Percentiles rank a stretch among this genome's conserved stretches.
phyloP scores from a whole-genome alignment of 2,329 filamentous ascomycete species.

The Colletotrichum liriopes region DNA sequence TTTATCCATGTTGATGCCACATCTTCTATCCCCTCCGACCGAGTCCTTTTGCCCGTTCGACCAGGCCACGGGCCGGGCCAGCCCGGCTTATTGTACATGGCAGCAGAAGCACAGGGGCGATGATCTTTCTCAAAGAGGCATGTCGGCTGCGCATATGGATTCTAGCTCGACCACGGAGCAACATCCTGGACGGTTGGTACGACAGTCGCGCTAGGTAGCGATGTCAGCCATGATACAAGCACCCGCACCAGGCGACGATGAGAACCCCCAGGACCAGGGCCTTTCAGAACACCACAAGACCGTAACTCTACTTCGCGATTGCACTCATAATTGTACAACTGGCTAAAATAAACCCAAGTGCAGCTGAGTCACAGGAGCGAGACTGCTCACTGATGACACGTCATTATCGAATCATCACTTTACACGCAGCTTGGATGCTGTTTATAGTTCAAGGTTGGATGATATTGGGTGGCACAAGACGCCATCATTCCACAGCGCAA shows the following conservation, averaged over 20 bases:
- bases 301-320: background rate
- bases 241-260: background rate
- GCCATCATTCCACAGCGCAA: background rate
- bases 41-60: constrained; percentile 18
- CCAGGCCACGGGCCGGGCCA: constrained; percentile 34
- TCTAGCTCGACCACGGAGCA: background rate
- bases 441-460: background rate
- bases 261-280: background rate
- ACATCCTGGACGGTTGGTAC: background rate
- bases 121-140: constrained; percentile 25
- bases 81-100: constrained; percentile 34
- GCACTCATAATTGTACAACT: background rate
- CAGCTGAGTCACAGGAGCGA: background rate
- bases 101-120: constrained; percentile 17
- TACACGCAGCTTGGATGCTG: background rate
- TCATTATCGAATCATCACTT: background rate
- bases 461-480: background rate
- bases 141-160: constrained; percentile 3
- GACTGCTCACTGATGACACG: background rate
- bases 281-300: background rate
- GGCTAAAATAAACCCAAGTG: background rate
- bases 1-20: background rate
- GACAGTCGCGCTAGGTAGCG: background rate
- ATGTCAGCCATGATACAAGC: background rate
- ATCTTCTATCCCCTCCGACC: background rate